Evolutionary conservation across 768 basidiomycete genomes (phyloP).

Genomic region (Lactarius vividus): DNA sequence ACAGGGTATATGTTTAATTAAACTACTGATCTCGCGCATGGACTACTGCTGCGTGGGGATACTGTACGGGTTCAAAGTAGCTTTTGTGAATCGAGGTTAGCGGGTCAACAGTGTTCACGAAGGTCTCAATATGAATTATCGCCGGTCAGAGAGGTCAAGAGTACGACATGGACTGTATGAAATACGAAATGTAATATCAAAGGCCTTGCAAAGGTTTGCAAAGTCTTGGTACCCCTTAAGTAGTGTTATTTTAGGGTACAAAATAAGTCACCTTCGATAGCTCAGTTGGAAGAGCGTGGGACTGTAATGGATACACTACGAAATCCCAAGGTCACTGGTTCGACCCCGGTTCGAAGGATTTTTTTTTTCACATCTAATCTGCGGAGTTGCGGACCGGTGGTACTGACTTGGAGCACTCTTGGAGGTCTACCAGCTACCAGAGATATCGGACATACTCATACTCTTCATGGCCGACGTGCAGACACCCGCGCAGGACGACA

Average conservation of each 20-base stretch:
- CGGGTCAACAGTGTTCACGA: neutral
- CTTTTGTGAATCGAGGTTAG: neutral
- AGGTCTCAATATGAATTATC: too few relatives aligned
- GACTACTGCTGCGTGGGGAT: neutral
- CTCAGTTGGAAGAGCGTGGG: slow-evolving; percentile 28
- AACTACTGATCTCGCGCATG: neutral
- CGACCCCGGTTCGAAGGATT: slow-evolving; percentile 27
- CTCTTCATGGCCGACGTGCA: slow-evolving; percentile 22
- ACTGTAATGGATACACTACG: slow-evolving; percentile 20
- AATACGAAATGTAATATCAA: too few relatives aligned
- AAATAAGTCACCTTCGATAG: slow-evolving; percentile 21
- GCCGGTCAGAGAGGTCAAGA: too few relatives aligned
- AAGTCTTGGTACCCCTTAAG: neutral
- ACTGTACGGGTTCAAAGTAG: neutral
- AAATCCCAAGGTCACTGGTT: slow-evolving; percentile 27
- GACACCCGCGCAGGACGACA: slow-evolving; percentile 25
- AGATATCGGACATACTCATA: neutral
- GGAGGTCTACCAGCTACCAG: neutral
- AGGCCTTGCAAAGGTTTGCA: neutral
- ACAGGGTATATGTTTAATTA: slow-evolving; percentile 39
- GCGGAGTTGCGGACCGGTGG: neutral
- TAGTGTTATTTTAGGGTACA: neutral
- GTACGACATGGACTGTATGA: too few relatives aligned
- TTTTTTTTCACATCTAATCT: slow-evolving; percentile 5
- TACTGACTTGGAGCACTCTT: neutral